phyloP scores from a whole-genome alignment of 192 early-diverging fungal species.

The Rhizoclosmatium sp. region DNA sequence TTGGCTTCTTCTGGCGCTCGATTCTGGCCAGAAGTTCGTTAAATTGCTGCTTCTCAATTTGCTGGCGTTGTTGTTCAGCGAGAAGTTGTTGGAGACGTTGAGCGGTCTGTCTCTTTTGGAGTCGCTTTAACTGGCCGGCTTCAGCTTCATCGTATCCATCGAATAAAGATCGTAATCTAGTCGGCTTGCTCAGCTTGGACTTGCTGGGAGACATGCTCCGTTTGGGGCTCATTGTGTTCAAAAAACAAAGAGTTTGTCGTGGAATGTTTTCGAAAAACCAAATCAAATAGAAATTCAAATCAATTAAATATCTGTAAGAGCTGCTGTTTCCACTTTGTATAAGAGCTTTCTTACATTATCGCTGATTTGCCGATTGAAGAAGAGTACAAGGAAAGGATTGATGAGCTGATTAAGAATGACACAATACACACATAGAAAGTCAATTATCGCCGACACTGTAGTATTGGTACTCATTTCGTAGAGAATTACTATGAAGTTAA shows the following conservation, averaged over 20 bases:
- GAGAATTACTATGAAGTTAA: neutral
- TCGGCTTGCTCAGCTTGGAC: too few relatives aligned
- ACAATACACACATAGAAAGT: neutral
- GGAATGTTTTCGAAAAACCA: too few relatives aligned
- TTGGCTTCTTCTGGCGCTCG: neutral
- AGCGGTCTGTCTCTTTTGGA: neutral
- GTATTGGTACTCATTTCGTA: neutral
- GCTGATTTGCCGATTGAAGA: neutral
- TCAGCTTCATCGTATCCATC: neutral
- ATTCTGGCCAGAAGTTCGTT: neutral
- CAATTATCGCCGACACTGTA: neutral
- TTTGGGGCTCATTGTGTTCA: too few relatives aligned
- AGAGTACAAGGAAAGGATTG: neutral
- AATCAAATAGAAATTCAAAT: too few relatives aligned
- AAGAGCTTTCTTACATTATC: neutral
- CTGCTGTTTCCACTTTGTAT: too few relatives aligned
- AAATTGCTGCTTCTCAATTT: neutral
- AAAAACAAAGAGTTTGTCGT: too few relatives aligned
- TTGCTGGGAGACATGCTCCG: too few relatives aligned
- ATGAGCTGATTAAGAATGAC: neutral
- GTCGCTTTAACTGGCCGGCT: neutral
- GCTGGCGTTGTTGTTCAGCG: neutral
- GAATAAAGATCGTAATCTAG: too few relatives aligned
- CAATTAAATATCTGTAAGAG: too few relatives aligned
- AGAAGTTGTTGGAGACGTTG: neutral